phyloP scores from a whole-genome alignment of 192 early-diverging fungal genomes.

The Funneliformis geosporum region DNA sequence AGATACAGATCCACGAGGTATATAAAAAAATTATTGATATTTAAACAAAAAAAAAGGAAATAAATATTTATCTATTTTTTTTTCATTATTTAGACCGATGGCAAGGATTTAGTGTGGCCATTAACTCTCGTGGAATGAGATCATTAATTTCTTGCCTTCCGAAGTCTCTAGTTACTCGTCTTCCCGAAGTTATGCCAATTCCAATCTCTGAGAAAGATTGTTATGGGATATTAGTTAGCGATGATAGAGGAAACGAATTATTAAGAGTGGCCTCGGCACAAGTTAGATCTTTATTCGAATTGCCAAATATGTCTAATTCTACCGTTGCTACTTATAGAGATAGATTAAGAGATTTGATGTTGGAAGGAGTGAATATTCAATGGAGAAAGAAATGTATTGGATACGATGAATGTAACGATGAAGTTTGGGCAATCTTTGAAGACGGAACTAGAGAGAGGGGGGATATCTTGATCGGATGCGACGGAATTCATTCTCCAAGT shows the following conservation, averaged over 20 bases:
- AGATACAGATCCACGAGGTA: conserved; percentile 13
- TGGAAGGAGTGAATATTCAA: not conserved
- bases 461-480: conserved; percentile 8
- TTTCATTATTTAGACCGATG: not conserved
- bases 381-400: conserved; percentile 20
- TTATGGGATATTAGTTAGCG: not conserved
- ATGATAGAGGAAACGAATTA: conserved; percentile 3
- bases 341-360: conserved; percentile 6
- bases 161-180: not conserved
- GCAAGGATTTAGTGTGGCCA: not conserved
- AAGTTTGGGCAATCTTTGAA: conserved; percentile 14
- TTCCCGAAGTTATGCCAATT: not conserved
- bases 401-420: conserved; percentile 7
- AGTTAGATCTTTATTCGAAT: not conserved
- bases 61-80: too few relatives aligned
- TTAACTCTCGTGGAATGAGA: not conserved
- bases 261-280: not conserved
- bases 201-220: not conserved
- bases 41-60: too few relatives aligned
- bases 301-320: not conserved
- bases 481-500: conserved; percentile 19
- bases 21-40: too few relatives aligned
- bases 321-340: not conserved
- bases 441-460: conserved; percentile 14
- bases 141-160: conserved; percentile 2